Evolutionary conservation across 2,329 filamentous ascomycete species (phyloP).

Genomic region (Epichloe festucae): DNA sequence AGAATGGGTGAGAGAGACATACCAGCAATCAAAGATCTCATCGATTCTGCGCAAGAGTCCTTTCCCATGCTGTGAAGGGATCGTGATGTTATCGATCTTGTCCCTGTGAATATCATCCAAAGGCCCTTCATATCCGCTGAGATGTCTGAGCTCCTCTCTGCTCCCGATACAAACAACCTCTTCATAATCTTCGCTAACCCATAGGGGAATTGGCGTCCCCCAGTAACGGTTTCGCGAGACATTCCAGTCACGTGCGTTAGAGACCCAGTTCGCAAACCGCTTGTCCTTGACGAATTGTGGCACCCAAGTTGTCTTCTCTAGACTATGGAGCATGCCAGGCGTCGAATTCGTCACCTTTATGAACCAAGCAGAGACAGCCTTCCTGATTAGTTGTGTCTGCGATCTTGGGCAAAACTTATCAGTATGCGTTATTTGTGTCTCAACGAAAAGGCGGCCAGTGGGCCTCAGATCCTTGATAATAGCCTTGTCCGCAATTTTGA

Average conservation of each 20-base stretch:
- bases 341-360: slow-evolving; percentile 13
- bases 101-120: slow-evolving; percentile 13
- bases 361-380: slow-evolving; percentile 17
- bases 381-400: slow-evolving; percentile 15
- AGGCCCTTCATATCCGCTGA: slow-evolving; percentile 13
- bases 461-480: slow-evolving; percentile 14
- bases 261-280: slow-evolving; percentile 15
- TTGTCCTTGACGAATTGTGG: slow-evolving; percentile 14
- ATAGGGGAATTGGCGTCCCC: slow-evolving; percentile 15
- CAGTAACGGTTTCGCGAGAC: slow-evolving; percentile 15
- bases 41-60: slow-evolving; percentile 10
- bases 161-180: slow-evolving; percentile 14
- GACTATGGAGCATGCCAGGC: slow-evolving; percentile 12
- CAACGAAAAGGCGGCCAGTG: slow-evolving; percentile 11
- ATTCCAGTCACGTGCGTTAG: slow-evolving; percentile 13
- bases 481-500: slow-evolving; percentile 15
- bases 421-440: slow-evolving; percentile 12
- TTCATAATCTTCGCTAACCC: slow-evolving; percentile 16
- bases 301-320: slow-evolving; percentile 14
- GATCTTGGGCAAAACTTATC: slow-evolving; percentile 17
- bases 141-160: slow-evolving; percentile 11
- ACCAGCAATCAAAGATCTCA: slow-evolving; percentile 18
- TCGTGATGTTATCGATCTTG: slow-evolving; percentile 15
- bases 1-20: neutral
- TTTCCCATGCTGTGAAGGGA: slow-evolving; percentile 14